phyloP scores from a whole-genome alignment of 768 basidiomycete genomes.

The Kwoniella europaea region DNA sequence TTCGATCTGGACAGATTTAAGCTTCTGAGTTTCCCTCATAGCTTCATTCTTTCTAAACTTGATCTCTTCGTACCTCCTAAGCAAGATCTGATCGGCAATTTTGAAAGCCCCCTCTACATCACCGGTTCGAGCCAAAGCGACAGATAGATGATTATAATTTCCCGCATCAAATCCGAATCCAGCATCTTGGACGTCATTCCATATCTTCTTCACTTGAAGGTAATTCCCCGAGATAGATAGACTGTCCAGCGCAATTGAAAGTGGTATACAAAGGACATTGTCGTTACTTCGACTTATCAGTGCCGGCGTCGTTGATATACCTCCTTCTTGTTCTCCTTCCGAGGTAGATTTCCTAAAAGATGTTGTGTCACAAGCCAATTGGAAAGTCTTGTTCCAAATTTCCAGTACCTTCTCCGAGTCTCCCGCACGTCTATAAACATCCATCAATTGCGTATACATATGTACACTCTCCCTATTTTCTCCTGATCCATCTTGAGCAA shows the following conservation, averaged over 20 bases:
- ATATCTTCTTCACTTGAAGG: conserved; percentile 67
- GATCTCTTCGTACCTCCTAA: conserved; percentile 59
- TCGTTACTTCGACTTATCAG: conserved; percentile 55
- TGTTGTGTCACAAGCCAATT: conserved; percentile 62
- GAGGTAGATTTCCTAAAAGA: neutral
- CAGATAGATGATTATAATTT: conserved; percentile 87
- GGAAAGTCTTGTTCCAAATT: conserved; percentile 71
- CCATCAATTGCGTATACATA: conserved; percentile 70
- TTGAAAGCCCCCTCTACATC: conserved; percentile 83
- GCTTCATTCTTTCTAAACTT: conserved; percentile 23
- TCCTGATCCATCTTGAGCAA: conserved; percentile 60
- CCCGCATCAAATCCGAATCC: conserved; percentile 82
- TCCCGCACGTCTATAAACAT: conserved; percentile 69
- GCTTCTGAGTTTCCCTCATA: conserved; percentile 13
- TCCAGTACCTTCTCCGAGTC: conserved; percentile 66
- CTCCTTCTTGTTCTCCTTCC: neutral
- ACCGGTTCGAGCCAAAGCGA: conserved; percentile 77
- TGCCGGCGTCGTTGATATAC: conserved; percentile 6
- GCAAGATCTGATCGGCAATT: conserved; percentile 75
- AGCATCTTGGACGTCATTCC: conserved; percentile 67
- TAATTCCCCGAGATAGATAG: conserved; percentile 71
- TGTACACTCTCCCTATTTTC: conserved; percentile 60
- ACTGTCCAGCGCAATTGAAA: conserved; percentile 80
- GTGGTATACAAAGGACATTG: conserved; percentile 73
- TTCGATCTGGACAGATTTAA: neutral